A percentile compares a stretch with the other conserved stretches of the same genome.
Evolutionary conservation across 2,329 filamentous ascomycete species (phyloP).

Genomic region (Aspergillus unguis): DNA sequence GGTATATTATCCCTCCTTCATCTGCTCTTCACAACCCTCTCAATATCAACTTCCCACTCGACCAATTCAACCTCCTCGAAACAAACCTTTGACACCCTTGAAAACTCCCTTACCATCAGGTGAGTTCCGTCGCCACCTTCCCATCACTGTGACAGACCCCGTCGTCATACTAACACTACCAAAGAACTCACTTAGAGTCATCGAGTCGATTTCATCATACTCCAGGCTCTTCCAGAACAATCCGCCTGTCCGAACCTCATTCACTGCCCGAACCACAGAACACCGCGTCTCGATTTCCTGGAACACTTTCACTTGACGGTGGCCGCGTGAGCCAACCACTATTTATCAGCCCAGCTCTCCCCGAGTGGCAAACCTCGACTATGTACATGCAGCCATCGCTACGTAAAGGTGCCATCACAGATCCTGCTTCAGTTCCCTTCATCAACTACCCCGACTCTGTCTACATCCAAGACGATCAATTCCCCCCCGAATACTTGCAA

Average conservation of each 20-base stretch:
- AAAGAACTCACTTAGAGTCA: slow-evolving; percentile 4
- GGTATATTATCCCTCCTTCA: too few relatives aligned
- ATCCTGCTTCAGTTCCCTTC: slow-evolving; percentile 26
- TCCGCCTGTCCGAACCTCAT: neutral
- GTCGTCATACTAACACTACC: slow-evolving; percentile 2
- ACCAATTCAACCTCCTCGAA: neutral
- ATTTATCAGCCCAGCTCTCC: slow-evolving; percentile 15
- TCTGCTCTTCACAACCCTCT: too few relatives aligned
- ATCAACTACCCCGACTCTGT: slow-evolving; percentile 31
- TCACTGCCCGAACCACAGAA: slow-evolving; percentile 19
- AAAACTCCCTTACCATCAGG: neutral
- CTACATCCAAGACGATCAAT: slow-evolving; percentile 40
- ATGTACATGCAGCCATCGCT: slow-evolving; percentile 39
- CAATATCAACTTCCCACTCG: too few relatives aligned
- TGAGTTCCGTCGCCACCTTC: neutral
- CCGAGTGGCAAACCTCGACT: slow-evolving; percentile 26
- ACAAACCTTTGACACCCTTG: neutral
- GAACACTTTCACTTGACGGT: slow-evolving; percentile 11
- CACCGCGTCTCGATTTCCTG: slow-evolving; percentile 21
- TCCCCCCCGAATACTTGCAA: slow-evolving; percentile 30
- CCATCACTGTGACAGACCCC: slow-evolving; percentile 1
- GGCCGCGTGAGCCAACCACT: slow-evolving; percentile 23
- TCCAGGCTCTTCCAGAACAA: slow-evolving; percentile 6
- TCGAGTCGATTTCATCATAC: neutral
- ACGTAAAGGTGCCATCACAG: slow-evolving; percentile 44